Conservation (phyloP, 129 eudicot genomes). For the Apium graveolens region DNA sequence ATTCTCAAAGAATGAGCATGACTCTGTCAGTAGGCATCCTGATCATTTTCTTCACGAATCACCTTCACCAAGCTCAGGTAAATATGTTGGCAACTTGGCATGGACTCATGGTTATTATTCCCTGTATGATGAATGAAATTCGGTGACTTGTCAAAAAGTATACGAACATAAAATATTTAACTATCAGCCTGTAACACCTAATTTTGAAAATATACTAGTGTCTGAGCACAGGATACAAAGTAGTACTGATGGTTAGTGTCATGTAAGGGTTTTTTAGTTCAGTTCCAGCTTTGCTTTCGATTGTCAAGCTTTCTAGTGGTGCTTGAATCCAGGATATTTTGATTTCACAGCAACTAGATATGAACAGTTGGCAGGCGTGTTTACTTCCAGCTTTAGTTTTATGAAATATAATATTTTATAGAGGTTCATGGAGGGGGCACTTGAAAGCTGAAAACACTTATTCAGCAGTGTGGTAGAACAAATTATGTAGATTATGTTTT, state of each 20-base stretch:
- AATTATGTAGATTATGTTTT: background rate
- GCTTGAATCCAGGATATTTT: background rate
- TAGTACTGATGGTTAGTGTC: background rate
- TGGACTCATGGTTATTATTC: background rate
- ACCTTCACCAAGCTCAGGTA: conserved; percentile 86
- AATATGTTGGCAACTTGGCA: background rate
- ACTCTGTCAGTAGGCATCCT: conserved; percentile 31
- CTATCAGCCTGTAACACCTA: background rate
- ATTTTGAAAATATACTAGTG: background rate
- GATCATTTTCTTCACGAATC: conserved; percentile 42
- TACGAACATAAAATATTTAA: too few species aligned
- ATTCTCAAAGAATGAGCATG: conserved; percentile 51
- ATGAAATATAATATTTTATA: background rate
- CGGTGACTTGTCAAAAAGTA: background rate
- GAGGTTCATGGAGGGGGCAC: background rate
- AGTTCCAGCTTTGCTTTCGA: background rate
- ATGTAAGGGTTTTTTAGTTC: background rate
- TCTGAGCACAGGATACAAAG: background rate
- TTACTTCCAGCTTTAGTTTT: background rate
- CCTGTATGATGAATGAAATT: too few species aligned
- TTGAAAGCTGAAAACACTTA: background rate
- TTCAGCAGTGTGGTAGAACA: background rate
- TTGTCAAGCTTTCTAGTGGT: background rate
- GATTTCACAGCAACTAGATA: too few species aligned
- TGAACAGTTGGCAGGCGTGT: background rate